These are phyloP conservation scores for Talaromyces sp. DNA, from an alignment of 2,329 filamentous ascomycete species.

Conservation along the genomic window DNA sequence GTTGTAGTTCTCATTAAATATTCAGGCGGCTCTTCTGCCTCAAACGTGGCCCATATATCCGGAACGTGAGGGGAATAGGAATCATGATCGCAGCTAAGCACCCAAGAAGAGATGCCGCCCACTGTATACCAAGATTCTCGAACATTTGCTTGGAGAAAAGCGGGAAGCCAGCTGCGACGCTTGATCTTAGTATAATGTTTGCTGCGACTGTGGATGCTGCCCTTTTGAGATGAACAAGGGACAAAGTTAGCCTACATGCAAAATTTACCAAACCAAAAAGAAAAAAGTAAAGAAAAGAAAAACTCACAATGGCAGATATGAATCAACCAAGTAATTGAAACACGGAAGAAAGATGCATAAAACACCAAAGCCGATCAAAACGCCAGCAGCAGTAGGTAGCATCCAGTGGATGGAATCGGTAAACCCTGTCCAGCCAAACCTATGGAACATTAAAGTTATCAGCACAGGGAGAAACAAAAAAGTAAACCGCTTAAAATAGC, in stretches of 20 bases:
- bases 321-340: neutral
- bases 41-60: constrained; percentile 25
- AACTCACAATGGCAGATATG: neutral
- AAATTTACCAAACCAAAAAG: neutral
- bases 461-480: neutral
- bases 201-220: constrained; percentile 35
- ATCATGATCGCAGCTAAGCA: constrained; percentile 31
- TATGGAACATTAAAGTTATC: neutral
- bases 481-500: neutral
- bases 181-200: constrained; percentile 34
- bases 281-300: neutral
- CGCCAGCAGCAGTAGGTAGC: constrained; percentile 17
- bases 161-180: constrained; percentile 30
- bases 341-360: constrained; percentile 20
- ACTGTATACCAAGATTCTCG: constrained; percentile 31
- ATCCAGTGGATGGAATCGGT: constrained; percentile 19
- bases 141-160: constrained; percentile 35
- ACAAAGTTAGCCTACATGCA: neutral
- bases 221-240: constrained; percentile 12
- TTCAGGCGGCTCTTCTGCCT: constrained; percentile 11
- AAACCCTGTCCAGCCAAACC: constrained; percentile 23
- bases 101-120: constrained; percentile 35
- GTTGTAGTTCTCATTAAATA: neutral
- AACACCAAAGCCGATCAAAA: constrained; percentile 20
- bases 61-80: constrained; percentile 33